phyloP scores from a whole-genome alignment of 768 basidiomycete genomes.

The Paxillus involutus region DNA sequence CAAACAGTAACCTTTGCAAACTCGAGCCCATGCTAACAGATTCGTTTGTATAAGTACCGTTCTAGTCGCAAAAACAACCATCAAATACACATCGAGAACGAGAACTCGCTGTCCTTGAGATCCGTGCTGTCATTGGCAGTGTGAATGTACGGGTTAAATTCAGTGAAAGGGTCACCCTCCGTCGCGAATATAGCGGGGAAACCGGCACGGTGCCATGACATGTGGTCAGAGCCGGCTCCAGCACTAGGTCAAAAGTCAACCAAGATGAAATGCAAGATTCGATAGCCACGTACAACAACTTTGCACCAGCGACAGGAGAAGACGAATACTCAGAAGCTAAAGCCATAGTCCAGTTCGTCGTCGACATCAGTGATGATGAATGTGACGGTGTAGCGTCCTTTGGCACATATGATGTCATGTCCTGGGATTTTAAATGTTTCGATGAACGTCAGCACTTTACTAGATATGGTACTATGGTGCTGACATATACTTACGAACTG shows the following conservation, averaged over 20 bases:
- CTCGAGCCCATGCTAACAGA: slow-evolving; percentile 47
- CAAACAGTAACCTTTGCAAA: slow-evolving; percentile 58
- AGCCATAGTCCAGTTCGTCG: slow-evolving; percentile 34
- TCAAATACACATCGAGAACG: slow-evolving; percentile 29
- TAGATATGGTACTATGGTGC: too few relatives aligned
- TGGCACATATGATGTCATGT: slow-evolving; percentile 39
- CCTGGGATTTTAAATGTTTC: slow-evolving; percentile 6
- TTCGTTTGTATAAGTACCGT: slow-evolving; percentile 33
- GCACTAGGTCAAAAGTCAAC: slow-evolving; percentile 23
- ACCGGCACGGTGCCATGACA: slow-evolving; percentile 45
- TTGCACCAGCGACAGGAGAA: slow-evolving; percentile 12
- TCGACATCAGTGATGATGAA: slow-evolving; percentile 40
- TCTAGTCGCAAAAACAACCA: neutral
- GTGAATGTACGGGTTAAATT: slow-evolving; percentile 44
- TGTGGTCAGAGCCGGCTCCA: slow-evolving; percentile 46
- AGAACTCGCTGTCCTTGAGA: slow-evolving; percentile 40
- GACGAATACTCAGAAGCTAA: slow-evolving; percentile 33
- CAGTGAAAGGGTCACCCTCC: slow-evolving; percentile 41
- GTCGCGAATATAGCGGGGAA: slow-evolving; percentile 42
- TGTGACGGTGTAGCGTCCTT: slow-evolving; percentile 12
- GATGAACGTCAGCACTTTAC: neutral
- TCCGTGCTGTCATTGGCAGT: slow-evolving; percentile 25
- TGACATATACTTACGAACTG: slow-evolving; percentile 45
- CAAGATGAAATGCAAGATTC: neutral
- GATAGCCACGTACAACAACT: slow-evolving; percentile 31